These are phyloP conservation scores for Phyllostachys edulis DNA, from an alignment of 176 grass and related monocot species.

Conservation along the genomic window DNA sequence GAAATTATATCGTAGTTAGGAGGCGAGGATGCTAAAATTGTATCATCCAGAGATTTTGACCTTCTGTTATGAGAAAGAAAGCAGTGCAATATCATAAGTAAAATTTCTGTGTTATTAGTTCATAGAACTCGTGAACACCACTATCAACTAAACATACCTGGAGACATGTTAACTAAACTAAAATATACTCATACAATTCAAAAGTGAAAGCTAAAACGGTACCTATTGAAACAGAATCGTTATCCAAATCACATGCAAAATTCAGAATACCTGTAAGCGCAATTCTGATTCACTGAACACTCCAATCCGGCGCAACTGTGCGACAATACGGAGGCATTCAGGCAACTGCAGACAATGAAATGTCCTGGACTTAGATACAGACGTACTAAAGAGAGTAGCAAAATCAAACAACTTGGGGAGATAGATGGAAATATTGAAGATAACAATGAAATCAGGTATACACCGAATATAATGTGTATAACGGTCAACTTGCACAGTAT, in stretches of 20 bases:
- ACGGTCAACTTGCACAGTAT: not conserved
- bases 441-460: not conserved
- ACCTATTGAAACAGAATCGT: not conserved
- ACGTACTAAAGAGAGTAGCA: not conserved
- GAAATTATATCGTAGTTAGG: conserved; percentile 42
- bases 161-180: not conserved
- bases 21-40: conserved; percentile 2
- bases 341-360: conserved; percentile 69
- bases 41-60: conserved; percentile 9
- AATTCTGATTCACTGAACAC: conserved; percentile 88
- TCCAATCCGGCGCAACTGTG: conserved; percentile 91
- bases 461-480: not conserved
- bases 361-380: conserved; percentile 22
- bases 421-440: not conserved
- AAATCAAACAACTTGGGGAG: not conserved
- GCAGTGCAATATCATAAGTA: not conserved
- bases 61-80: not conserved
- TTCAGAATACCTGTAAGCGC: conserved; percentile 72
- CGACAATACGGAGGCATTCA: conserved; percentile 77
- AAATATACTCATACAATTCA: not conserved
- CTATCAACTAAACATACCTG: not conserved
- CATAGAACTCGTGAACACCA: not conserved
- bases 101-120: not conserved
- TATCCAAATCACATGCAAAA: not conserved
- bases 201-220: not conserved